These are phyloP conservation scores for Colletotrichum sp. DNA, from an alignment of 2,329 filamentous ascomycete species.

Conservation along the genomic window DNA sequence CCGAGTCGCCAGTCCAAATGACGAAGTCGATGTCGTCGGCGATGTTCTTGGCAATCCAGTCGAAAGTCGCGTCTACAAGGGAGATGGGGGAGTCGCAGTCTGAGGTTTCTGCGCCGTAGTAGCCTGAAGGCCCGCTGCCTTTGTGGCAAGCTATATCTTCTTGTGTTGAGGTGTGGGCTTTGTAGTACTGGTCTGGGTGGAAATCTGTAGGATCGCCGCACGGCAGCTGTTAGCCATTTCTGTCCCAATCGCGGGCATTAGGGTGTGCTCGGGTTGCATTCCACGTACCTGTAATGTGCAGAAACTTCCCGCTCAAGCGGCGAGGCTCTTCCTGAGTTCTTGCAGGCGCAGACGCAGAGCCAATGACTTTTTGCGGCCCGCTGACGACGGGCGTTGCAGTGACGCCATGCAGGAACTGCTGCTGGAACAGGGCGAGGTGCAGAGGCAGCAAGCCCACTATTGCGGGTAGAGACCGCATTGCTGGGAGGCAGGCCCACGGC, in stretches of 20 bases:
- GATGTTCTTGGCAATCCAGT: conserved; percentile 82
- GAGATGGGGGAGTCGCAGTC: conserved; percentile 86
- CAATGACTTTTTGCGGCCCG: conserved; percentile 19
- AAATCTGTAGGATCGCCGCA: conserved; percentile 67
- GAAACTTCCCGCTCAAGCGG: conserved; percentile 72
- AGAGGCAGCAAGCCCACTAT: conserved; percentile 20
- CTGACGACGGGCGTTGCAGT: conserved; percentile 17
- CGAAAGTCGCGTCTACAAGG: conserved; percentile 86
- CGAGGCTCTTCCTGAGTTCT: conserved; percentile 40
- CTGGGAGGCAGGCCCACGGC: not conserved
- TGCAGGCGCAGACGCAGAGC: conserved; percentile 18
- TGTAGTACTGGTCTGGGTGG: conserved; percentile 90
- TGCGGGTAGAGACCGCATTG: conserved; percentile 20
- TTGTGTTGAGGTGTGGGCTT: conserved; percentile 74
- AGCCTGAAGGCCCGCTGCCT: conserved; percentile 76
- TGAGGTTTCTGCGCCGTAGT: conserved; percentile 83
- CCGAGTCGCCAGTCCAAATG: conserved; percentile 91
- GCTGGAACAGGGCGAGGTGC: conserved; percentile 16
- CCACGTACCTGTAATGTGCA: conserved; percentile 83
- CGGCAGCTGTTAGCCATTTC: not conserved
- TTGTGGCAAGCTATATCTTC: conserved; percentile 78
- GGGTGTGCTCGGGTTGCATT: not conserved
- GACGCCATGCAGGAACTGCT: conserved; percentile 21
- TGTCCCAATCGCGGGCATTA: conserved; percentile 1
- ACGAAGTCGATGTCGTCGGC: conserved; percentile 86